Evolutionary conservation across 2,329 filamentous ascomycete genomes (phyloP), one percentile per base, ranked within the genome.

Genomic region (Microdochium trichocladiopsis): DNA sequence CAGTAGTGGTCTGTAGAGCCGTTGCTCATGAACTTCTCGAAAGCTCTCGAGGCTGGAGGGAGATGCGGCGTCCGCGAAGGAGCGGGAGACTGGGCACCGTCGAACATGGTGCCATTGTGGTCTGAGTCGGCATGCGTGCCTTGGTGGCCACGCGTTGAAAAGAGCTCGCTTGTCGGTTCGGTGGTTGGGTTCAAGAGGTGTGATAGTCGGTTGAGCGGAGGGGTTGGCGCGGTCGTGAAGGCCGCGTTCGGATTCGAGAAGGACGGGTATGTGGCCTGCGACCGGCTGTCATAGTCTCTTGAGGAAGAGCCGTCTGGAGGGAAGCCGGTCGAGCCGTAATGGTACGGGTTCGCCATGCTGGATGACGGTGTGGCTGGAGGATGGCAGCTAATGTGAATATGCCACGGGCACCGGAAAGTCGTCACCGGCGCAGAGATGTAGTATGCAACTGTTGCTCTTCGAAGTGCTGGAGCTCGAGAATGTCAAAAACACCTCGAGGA

Each of bases 141-240:
- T 59, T 61, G n/a, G n/a, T n/a, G 22, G 58, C 57, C 60, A 22
- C 60, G 58, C 12, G 61, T 53, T 18, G 61, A 54, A 54, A 66
- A 69, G 18, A 63, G 61, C 50, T 65, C 61, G 18, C 61, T 63
- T 28, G 61, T 51, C n/a, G 67, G 60, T 53, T 72, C 69, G 57
- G 72, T 71, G 59, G 69, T 66, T 56, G 70, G 72, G 66, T 79
- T 80, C 57, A 80, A 67, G 31, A 86, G 72, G 59, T 84, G 78
- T 3, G 79, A 77, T 61, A 79, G 55, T 72, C 74, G 58, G 69
- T 71, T 50, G 66, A 61, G 51, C 67, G 66, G 53, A 65, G 58
- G 47, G 65, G 65, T 33, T 59, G 60, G 45, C 22, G 55, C 25
- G 11, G 36, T 50, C 21, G 41, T 47, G 65, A 45, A 22, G 16